Percentiles rank a stretch among this genome's conserved stretches.
Evolutionary conservation across 2,329 filamentous ascomycete genomes (phyloP).

Genomic region (Bimuria novae-zelandiae): DNA sequence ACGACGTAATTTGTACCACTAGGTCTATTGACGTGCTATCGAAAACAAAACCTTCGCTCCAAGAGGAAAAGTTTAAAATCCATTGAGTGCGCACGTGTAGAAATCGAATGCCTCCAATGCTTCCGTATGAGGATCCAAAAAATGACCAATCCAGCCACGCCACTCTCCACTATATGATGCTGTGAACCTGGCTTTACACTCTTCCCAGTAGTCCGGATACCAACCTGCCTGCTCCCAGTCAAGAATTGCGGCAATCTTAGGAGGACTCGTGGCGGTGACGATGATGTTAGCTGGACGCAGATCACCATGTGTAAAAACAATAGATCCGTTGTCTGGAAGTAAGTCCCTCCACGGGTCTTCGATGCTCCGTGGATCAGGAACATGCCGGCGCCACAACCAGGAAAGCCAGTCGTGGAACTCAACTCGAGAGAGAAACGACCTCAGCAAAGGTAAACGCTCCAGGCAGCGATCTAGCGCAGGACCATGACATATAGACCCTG

Average conservation of each 20-base stretch:
- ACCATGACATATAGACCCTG: conserved; percentile 7
- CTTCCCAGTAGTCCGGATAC: conserved; percentile 42
- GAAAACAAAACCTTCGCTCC: too few species aligned
- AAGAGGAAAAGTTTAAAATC: conserved; percentile 4
- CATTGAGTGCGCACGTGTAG: conserved; percentile 7
- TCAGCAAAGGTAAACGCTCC: conserved; percentile 6
- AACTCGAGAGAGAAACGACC: conserved; percentile 31
- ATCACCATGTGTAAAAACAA: conserved; percentile 10
- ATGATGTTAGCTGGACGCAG: conserved; percentile 6
- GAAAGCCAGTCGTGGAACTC: conserved; percentile 41
- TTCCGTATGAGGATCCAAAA: conserved; percentile 3
- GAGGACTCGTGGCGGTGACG: conserved; percentile 11
- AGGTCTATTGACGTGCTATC: background rate
- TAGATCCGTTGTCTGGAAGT: background rate
- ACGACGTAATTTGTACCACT: too few species aligned
- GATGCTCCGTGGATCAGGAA: conserved; percentile 23
- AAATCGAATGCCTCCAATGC: conserved; percentile 14
- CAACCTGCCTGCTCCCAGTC: conserved; percentile 44
- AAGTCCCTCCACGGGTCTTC: conserved; percentile 23
- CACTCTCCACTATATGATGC: background rate
- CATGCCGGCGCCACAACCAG: conserved; percentile 14
- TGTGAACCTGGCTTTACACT: conserved; percentile 24
- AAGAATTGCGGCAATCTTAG: conserved; percentile 31
- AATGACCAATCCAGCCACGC: conserved; percentile 5
- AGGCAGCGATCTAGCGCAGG: conserved; percentile 10